phyloP scores from a whole-genome alignment of 495 filamentous ascomycete genomes.

The Neurospora pannonica region DNA sequence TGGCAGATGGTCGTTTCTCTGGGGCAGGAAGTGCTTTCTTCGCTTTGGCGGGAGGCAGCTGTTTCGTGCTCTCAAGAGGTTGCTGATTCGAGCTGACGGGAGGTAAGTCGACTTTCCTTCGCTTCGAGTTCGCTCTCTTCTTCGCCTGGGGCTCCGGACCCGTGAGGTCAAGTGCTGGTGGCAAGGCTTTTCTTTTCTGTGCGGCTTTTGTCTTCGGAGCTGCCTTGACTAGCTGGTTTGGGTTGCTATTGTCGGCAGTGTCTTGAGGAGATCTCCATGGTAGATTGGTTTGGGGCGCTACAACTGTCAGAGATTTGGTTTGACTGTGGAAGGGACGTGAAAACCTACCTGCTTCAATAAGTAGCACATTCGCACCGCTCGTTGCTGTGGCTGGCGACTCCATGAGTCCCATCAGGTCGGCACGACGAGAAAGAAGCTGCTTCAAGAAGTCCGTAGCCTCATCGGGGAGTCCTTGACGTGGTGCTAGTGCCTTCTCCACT shows the following conservation, averaged over 20 bases:
- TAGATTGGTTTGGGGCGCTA: background rate
- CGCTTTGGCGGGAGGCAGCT: background rate
- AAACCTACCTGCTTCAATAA: background rate
- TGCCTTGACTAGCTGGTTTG: background rate
- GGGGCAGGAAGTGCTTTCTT: background rate
- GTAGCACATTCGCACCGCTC: background rate
- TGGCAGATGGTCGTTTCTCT: background rate
- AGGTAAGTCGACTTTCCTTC: background rate
- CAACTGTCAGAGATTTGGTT: background rate
- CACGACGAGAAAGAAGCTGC: slow-evolving; percentile 5
- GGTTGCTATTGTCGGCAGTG: background rate
- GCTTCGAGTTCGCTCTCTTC: background rate
- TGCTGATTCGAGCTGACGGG: background rate
- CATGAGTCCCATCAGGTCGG: slow-evolving; percentile 7
- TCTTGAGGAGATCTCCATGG: background rate
- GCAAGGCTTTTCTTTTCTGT: background rate
- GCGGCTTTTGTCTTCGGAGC: background rate
- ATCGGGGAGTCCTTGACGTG: background rate
- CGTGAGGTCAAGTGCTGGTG: background rate
- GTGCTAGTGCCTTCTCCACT: background rate
- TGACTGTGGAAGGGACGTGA: background rate
- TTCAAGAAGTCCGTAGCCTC: slow-evolving; percentile 3
- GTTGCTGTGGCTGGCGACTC: background rate
- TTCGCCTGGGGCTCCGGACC: background rate
- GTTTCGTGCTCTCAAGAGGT: background rate